Percentiles rank a stretch among this genome's conserved stretches.
phyloP scores from a whole-genome alignment of 768 basidiomycete genomes.

The Leccinum rimulosum region DNA sequence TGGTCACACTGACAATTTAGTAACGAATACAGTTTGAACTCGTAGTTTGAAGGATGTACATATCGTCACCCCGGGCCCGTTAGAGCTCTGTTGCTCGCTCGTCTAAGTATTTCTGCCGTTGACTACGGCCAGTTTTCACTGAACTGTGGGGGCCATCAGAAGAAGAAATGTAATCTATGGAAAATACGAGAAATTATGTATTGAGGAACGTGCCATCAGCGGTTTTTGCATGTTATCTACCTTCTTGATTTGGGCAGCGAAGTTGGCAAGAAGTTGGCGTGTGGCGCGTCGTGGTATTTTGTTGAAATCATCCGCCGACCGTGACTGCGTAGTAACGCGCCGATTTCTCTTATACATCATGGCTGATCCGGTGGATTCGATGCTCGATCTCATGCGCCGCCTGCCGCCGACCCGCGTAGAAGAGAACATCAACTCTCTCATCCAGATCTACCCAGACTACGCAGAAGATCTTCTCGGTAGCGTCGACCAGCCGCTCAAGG shows the following conservation, averaged over 20 bases:
- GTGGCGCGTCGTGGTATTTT: neutral
- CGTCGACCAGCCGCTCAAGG: conserved; percentile 90
- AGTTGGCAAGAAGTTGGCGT: too few species aligned
- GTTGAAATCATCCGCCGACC: neutral
- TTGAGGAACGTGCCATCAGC: too few species aligned
- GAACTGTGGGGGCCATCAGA: neutral
- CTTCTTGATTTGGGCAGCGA: neutral
- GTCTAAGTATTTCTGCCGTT: neutral
- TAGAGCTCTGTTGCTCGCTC: too few species aligned
- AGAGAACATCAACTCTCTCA: conserved; percentile 80
- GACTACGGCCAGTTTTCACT: neutral
- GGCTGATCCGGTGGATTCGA: conserved; percentile 82
- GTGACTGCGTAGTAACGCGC: neutral
- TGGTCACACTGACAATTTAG: neutral
- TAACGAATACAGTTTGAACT: neutral
- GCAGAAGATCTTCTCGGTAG: conserved; percentile 93
- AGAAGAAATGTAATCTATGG: too few species aligned
- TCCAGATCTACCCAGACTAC: conserved; percentile 84
- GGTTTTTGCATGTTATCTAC: too few species aligned
- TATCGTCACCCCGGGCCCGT: too few species aligned
- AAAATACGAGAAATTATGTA: too few species aligned
- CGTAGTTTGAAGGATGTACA: neutral
- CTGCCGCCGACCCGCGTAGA: conserved; percentile 90
- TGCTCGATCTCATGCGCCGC: conserved; percentile 94
- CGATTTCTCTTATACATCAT: conserved; percentile 34